These are phyloP conservation scores for Cochlearia excelsa DNA, from an alignment of 345 rosid genomes.

Conservation along the genomic window DNA sequence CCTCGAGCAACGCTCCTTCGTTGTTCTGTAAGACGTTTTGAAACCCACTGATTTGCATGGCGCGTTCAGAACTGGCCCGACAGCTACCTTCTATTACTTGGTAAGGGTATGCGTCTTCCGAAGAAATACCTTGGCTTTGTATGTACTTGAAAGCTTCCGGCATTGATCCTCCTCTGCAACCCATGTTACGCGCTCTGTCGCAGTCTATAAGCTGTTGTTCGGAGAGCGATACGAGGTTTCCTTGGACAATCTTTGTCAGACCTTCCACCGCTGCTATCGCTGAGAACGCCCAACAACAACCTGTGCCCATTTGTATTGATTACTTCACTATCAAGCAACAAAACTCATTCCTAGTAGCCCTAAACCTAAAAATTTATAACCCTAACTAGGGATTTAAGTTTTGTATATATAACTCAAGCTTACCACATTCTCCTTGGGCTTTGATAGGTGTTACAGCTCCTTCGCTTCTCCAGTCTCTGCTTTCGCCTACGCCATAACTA, in stretches of 20 bases:
- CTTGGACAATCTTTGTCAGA: slow-evolving; percentile 38
- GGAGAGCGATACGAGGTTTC: slow-evolving; percentile 43
- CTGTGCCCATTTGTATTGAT: slow-evolving; percentile 6
- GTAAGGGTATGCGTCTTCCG: slow-evolving; percentile 53
- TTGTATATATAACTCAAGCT: neutral
- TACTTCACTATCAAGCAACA: neutral
- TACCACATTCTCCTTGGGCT: slow-evolving; percentile 44
- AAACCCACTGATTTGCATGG: slow-evolving; percentile 43
- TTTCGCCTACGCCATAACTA: neutral
- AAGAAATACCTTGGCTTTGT: slow-evolving; percentile 44
- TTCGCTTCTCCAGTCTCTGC: slow-evolving; percentile 41
- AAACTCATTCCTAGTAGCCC: neutral
- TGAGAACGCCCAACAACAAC: slow-evolving; percentile 67
- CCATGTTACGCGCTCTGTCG: slow-evolving; percentile 33
- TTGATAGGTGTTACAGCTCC: slow-evolving; percentile 46
- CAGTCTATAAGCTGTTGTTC: slow-evolving; percentile 59
- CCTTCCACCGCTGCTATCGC: slow-evolving; percentile 63
- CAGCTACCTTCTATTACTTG: slow-evolving; percentile 26
- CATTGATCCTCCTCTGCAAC: slow-evolving; percentile 59
- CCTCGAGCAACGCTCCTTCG: slow-evolving; percentile 46
- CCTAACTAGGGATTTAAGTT: slow-evolving; percentile 23
- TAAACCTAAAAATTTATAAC: slow-evolving; percentile 8
- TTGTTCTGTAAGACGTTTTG: slow-evolving; percentile 46
- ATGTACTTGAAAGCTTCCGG: slow-evolving; percentile 50
- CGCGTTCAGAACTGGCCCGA: slow-evolving; percentile 11